Evolutionary conservation across 768 basidiomycete genomes (phyloP).

Genomic region (Kwoniella dejecticola): DNA sequence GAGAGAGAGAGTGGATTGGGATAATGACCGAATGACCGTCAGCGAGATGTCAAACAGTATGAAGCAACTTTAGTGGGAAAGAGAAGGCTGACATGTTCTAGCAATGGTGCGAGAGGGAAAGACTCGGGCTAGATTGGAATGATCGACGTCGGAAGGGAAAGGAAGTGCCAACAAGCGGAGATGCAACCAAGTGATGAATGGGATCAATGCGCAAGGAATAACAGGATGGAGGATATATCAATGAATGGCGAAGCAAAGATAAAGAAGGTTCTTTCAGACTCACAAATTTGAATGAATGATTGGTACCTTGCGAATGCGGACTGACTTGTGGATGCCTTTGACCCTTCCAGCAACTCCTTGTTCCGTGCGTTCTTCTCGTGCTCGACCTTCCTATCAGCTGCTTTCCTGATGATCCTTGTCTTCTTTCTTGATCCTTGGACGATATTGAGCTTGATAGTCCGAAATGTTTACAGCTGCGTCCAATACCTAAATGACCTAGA

Average conservation of each 20-base stretch:
- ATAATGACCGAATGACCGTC: slow-evolving; percentile 5
- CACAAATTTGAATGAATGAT: not conserved
- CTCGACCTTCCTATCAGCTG: not conserved
- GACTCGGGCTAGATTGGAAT: slow-evolving; percentile 18
- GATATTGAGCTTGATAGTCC: no score
- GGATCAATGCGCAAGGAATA: not conserved
- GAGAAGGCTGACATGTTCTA: slow-evolving; percentile 16
- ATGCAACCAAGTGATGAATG: not conserved
- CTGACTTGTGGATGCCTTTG: no score
- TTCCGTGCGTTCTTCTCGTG: slow-evolving; percentile 4
- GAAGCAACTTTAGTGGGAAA: not conserved
- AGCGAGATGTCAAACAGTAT: not conserved
- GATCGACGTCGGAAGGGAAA: not conserved
- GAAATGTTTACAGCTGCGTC: no score
- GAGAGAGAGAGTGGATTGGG: not conserved
- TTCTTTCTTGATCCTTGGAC: not conserved
- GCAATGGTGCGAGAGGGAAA: slow-evolving; percentile 10
- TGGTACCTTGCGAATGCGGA: no score
- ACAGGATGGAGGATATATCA: not conserved
- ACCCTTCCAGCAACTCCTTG: not conserved
- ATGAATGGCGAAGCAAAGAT: not conserved
- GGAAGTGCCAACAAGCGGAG: not conserved
- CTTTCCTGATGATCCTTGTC: not conserved
- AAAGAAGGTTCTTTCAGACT: not conserved
- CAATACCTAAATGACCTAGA: no score